Evolutionary conservation across 163 green algal species (phyloP).

Genomic region (Botryococcus braunii): DNA sequence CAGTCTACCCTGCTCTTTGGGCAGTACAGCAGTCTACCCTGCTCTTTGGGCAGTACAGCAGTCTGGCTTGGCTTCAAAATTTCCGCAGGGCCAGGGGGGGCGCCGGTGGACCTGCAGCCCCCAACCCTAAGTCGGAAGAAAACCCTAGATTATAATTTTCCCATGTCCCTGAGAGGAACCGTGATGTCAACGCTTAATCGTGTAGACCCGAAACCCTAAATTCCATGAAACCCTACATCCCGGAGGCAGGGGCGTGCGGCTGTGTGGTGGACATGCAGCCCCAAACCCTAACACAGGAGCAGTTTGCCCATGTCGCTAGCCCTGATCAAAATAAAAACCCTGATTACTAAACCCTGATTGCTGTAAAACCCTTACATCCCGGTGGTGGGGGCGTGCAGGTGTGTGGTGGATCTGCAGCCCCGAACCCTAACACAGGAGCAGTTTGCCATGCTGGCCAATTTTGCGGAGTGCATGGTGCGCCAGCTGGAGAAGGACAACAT

Average conservation of each 20-base stretch:
- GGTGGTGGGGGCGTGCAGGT: conserved; percentile 17
- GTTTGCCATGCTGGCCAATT: conserved; percentile 28
- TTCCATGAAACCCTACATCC: neutral
- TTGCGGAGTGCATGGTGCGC: conserved; percentile 26
- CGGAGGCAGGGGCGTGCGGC: too few species aligned
- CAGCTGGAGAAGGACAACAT: conserved; percentile 48
- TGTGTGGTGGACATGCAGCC: too few species aligned
- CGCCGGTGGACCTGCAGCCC: too few species aligned
- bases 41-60: too few species aligned
- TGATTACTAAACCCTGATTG: neutral
- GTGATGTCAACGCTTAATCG: neutral
- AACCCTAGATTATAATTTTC: too few species aligned
- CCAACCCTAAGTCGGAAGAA: too few species aligned
- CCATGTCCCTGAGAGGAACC: neutral
- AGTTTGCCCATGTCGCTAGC: too few species aligned
- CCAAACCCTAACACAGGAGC: too few species aligned
- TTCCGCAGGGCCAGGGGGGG: too few species aligned
- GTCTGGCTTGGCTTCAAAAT: too few species aligned
- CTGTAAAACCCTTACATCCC: neutral
- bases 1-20: too few species aligned
- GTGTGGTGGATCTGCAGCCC: conserved; percentile 34
- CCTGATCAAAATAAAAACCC: neutral
- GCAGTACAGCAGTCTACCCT: too few species aligned
- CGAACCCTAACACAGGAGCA: conserved; percentile 24
- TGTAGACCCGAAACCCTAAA: neutral